Evolutionary conservation across 2,329 filamentous ascomycete species (phyloP), one percentile per base, ranked within the genome.

Genomic region (Colletotrichum spinosum): DNA sequence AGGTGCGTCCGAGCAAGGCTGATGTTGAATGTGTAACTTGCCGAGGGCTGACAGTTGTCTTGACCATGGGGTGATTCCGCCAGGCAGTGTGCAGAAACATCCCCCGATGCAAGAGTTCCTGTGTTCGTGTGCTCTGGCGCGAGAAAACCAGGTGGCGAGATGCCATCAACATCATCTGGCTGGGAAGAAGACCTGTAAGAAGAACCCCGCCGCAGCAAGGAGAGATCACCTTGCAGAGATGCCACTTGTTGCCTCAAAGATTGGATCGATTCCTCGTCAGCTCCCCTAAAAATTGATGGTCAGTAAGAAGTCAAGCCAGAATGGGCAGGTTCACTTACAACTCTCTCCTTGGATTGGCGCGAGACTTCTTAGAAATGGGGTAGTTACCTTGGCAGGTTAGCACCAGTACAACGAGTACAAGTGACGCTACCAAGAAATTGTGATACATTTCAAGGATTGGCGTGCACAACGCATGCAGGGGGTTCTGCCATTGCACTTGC

Each of bases 11-110:
- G 51, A 25, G 62, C 62, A 4, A 65, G 51, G 25, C 58, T 65
- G 41, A 65, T 65, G 46, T 65, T 65, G 57, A 65, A 65, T 8
- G 62, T 65, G 37, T 56, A 65, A 35, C 62, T 65, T 7, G 62
- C 58, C 4, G 62, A 61, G 33, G 57, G 58, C 39, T 56, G 62
- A 15, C 57, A 52, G 34, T 33, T 49, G 35, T 52, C 39, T 25
- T 51, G 45, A 15, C 35, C 25, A 33, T 60, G 10, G 8, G 51
- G 35, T 2, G 57, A 15, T 15, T 52, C 62, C 2, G 25, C 33
- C 3, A 49, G 10, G 8, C n/a, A 37, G 12, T 12, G 25, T 10
- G n/a, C 8, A 38, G 8, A 33, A 13, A 38, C 53, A 49, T 4
- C 15, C 8, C 41, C 10, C 13, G 15, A 7, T 1, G 39, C 33